These are phyloP conservation scores for Galeopsis tetrahit DNA, from an alignment of 257 asterid genomes.

Conservation along the genomic window DNA sequence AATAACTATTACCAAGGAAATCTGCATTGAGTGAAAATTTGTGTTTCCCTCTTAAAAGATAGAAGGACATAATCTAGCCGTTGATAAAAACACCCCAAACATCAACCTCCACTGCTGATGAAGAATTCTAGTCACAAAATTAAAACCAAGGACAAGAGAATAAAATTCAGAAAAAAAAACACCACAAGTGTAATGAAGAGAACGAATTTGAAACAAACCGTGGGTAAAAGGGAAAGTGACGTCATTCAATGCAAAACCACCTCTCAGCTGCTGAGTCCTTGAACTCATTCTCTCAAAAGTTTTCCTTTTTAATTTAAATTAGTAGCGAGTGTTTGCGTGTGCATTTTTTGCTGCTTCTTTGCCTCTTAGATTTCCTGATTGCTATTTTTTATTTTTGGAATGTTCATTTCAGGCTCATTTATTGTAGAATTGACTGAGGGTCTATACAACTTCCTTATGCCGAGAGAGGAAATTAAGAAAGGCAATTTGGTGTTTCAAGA, in stretches of 20 bases:
- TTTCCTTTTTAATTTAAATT: no score
- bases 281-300: no score
- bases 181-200: conserved; percentile 24
- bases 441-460: no score
- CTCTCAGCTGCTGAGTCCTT: conserved; percentile 58
- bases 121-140: conserved; percentile 35
- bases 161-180: conserved; percentile 35
- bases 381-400: no score
- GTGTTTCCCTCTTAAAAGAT: conserved; percentile 64
- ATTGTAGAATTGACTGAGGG: no score
- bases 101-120: conserved; percentile 35
- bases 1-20: conserved; percentile 46
- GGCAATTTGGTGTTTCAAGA: no score
- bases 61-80: neutral
- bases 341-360: no score
- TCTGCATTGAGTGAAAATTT: conserved; percentile 55
- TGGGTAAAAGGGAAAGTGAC: conserved; percentile 27
- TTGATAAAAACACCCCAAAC: neutral
- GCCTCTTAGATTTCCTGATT: no score
- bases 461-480: no score
- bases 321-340: no score
- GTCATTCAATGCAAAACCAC: conserved; percentile 49
- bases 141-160: conserved; percentile 36
- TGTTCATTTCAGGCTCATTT: no score
- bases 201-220: conserved; percentile 20